Base-by-base conservation (phyloP, 1,284 basidiomycete genomes). In the Vanrija sp. region DNA sequence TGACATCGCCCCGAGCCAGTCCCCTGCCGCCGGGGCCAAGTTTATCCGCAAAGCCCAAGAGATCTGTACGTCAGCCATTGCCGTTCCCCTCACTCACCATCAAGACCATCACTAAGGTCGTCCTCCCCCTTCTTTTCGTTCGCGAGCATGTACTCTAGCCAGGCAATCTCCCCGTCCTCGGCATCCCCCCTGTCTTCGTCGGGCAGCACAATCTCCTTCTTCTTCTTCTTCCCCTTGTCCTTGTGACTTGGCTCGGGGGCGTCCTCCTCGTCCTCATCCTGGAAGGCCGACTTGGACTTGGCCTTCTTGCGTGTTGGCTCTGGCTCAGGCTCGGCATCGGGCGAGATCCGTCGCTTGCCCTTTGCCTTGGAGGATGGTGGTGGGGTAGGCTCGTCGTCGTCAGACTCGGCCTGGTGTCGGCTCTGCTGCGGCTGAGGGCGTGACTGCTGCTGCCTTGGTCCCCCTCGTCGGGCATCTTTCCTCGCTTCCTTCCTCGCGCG, bases 151-250 rank as follows among this genome's bases (percentile, higher is more conserved):
- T 80, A 78, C 71, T 92, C 89, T 12, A 92, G 77, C 78, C 86
- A 84, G 1, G 82, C 80, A 45, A 91, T 92, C 67, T 89, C 87
- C 1, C 79, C 79, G 63, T 89, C 88, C 61, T 91, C 89, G 25
- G 84, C 79, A 41, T 81, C 78, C 18, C n/a, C 44, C 41, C 37
- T 35, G 24, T 24, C 35, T 20, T 47, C 51, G 38, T 42, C 45
- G 7, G 53, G 54, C 4, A 61, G 57, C 81, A 51, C 76, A 66
- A 66, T 56, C 54, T 65, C 66, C 60, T 10, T 56, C 44, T 45
- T 51, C 20, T 61, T 60, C 27, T 56, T 54, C 42, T 69, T 68
- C 47, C 65, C 54, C 35, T 54, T 46, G n/a, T 61, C 59, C 22
- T 62, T 54, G 27, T 22, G n/a, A 63, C 44, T 9, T 56, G 53